A percentile compares a stretch with the other conserved stretches of the same genome.
These are phyloP conservation scores for Monilinia aucupariae DNA, from an alignment of 2,329 filamentous ascomycete species.

Conservation along the genomic window DNA sequence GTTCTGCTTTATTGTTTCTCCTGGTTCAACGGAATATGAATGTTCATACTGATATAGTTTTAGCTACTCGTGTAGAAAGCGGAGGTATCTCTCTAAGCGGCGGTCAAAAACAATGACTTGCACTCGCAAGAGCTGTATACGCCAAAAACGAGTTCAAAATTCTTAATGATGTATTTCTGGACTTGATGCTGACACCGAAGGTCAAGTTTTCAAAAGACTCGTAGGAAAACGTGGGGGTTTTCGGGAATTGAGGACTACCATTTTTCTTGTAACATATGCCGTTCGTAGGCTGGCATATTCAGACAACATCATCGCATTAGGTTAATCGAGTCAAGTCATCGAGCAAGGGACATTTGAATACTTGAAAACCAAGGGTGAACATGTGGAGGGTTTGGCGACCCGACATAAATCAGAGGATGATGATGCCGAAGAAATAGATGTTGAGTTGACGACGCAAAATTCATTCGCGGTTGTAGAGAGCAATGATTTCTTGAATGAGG, in stretches of 20 bases:
- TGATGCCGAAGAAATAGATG: not conserved
- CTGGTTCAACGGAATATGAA: not conserved
- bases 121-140: conserved; percentile 55
- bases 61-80: conserved; percentile 30
- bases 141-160: conserved; percentile 31
- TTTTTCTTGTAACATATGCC: conserved; percentile 38
- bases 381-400: conserved; percentile 24
- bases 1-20: not conserved
- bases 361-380: conserved; percentile 28
- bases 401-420: conserved; percentile 14
- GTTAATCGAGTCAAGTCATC: conserved; percentile 31
- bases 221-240: conserved; percentile 24
- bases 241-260: conserved; percentile 34
- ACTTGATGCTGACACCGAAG: conserved; percentile 31
- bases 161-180: conserved; percentile 34
- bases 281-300: conserved; percentile 35
- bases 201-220: conserved; percentile 25
- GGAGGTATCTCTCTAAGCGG: conserved; percentile 36
- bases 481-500: not conserved
- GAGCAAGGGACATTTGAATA: conserved; percentile 39
- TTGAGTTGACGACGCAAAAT: not conserved
- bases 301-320: conserved; percentile 39
- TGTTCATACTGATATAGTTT: not conserved
- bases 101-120: conserved; percentile 36
- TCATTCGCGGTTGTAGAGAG: conserved; percentile 6